Base-by-base conservation (phyloP, 2,329 filamentous ascomycete species). In the Fusarium illudens region DNA sequence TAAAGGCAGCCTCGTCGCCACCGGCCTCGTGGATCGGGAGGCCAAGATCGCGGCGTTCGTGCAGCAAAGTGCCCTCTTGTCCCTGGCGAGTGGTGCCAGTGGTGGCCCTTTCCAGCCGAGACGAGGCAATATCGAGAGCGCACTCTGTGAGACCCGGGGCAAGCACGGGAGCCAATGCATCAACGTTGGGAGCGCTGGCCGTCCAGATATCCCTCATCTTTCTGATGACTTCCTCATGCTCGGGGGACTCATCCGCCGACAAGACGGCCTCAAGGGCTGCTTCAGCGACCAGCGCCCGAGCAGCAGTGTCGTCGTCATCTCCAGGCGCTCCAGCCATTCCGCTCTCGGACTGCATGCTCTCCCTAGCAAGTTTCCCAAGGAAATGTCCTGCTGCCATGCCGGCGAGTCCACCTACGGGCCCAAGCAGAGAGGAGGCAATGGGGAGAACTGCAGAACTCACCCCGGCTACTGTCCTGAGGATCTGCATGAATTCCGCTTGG, bases 231-330 rank as follows among this genome's bases (percentile, higher is more conserved):
- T 66, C 53, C 2, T 51, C 27, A n/a, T 48, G 20, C 30, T 61
- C 52, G 3, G 52, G 54, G 13, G 39, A 42, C 2, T 58, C 50
- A 3, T 65, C 42, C 20, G 67, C 52, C 15, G 60, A 29, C 19
- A 73, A 44, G 15, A 73, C 20, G 2, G 71, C 62, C 34, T 72
- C 64, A 3, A 74, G 60, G 4, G 68, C 54, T 12, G 69, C 62
- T 46, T 74, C 69, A 25, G 71, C 64, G 17, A 73, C 62, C 1
- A 74, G 29, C 1, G 71, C 71, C 9, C 71, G 71, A 55, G 72
- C 62, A 2, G 67, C 56, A 22, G 60, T 39, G 11, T 61, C 61
- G 22, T 32, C 46, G 4, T 19, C 25, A 49, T 49, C 17, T 15
- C 15, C 22, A 22, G 46, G 46, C 7, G 19, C 7, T 20, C 29